A percentile compares a stretch with the other conserved stretches of the same genome.
phyloP scores from a whole-genome alignment of 2,329 filamentous ascomycete genomes.

The Epichloe uncinata region DNA sequence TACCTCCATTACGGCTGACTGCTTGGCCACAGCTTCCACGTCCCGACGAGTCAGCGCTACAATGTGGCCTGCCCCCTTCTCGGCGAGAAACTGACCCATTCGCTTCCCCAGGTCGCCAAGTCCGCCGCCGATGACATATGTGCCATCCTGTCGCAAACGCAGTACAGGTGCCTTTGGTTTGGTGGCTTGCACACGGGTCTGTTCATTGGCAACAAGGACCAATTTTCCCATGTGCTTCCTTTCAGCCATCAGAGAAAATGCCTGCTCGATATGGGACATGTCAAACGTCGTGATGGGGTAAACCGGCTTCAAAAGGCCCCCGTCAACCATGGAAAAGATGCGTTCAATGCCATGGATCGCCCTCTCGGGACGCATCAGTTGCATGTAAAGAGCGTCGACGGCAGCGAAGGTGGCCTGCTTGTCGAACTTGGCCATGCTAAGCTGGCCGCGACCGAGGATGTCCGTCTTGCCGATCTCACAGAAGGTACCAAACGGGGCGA shows the following conservation, averaged over 20 bases:
- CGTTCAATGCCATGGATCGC: constrained; percentile 20
- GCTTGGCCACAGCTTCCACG: constrained; percentile 22
- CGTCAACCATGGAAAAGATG: constrained; percentile 21
- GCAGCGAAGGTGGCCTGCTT: constrained; percentile 24
- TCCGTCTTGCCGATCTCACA: constrained; percentile 30
- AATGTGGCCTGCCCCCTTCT: constrained; percentile 31
- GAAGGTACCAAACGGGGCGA: constrained; percentile 31
- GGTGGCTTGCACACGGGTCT: neutral
- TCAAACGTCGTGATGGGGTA: neutral
- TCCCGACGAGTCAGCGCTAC: constrained; percentile 34
- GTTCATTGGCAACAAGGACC: neutral
- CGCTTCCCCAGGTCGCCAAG: constrained; percentile 21
- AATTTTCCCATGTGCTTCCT: neutral
- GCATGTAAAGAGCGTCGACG: constrained; percentile 25
- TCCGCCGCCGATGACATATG: constrained; percentile 29
- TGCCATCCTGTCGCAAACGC: constrained; percentile 22
- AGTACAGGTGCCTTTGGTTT: constrained; percentile 35
- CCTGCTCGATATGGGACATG: constrained; percentile 3
- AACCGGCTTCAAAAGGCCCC: constrained; percentile 17
- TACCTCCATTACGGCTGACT: constrained; percentile 20
- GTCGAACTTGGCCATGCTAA: constrained; percentile 33
- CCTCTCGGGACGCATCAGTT: constrained; percentile 26
- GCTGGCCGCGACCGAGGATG: constrained; percentile 22
- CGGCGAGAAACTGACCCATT: constrained; percentile 35
- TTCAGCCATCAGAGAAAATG: constrained; percentile 8